Evolutionary conservation across 306 rosid genomes (phyloP).

Genomic region (Vigna hirtella): DNA sequence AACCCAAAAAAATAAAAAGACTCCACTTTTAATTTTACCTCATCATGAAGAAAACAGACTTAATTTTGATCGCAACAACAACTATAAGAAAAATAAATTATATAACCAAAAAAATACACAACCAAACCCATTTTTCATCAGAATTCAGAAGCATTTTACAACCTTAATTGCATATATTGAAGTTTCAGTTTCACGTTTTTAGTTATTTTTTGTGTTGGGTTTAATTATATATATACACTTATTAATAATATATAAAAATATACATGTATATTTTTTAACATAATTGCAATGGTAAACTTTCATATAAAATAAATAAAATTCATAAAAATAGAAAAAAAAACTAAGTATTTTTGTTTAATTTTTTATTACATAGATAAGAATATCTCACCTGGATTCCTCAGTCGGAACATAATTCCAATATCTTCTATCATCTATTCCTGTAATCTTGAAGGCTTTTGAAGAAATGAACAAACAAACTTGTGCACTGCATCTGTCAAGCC

Average conservation of each 20-base stretch:
- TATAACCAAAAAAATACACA: not conserved
- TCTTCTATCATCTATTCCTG: conserved; percentile 92
- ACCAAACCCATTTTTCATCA: not conserved
- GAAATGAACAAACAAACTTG: conserved; percentile 70
- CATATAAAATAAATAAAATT: not conserved
- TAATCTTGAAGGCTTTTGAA: conserved; percentile 73
- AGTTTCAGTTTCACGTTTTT: not conserved
- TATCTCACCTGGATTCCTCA: conserved; percentile 81
- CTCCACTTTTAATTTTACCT: not conserved
- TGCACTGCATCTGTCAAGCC: conserved; percentile 71
- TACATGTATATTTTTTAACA: too few species aligned
- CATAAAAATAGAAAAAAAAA: not conserved
- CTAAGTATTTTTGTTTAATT: too few species aligned
- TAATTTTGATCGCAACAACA: not conserved
- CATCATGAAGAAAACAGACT: not conserved
- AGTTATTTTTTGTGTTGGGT: not conserved
- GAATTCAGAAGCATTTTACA: not conserved
- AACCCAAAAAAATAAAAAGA: not conserved
- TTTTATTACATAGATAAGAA: not conserved
- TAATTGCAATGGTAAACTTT: not conserved
- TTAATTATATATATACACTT: not conserved
- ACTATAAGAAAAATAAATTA: not conserved
- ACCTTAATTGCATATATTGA: not conserved
- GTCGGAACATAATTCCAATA: conserved; percentile 80
- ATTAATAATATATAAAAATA: too few species aligned